phyloP scores from a whole-genome alignment of 176 grass and related monocot species.

The Saccharum spontaneum region DNA sequence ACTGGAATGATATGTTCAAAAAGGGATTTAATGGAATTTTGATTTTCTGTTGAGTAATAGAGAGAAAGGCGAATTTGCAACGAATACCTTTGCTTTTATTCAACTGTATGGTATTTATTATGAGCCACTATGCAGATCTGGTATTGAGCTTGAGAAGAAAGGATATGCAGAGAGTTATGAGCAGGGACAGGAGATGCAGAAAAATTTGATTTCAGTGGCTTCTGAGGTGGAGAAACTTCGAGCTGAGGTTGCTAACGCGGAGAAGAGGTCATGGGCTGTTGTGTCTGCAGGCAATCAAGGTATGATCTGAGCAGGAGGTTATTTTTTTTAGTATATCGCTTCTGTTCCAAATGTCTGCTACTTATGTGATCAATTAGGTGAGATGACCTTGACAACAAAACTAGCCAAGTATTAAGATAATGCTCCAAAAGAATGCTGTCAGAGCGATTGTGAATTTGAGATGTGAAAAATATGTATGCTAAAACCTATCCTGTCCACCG shows the following conservation, averaged over 20 bases:
- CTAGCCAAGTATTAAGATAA: conserved; percentile 14
- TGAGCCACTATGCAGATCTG: conserved; percentile 47
- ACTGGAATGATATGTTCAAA: conserved; percentile 9
- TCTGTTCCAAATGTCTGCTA: not conserved
- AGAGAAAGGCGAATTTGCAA: conserved; percentile 21
- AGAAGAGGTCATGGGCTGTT: conserved; percentile 58
- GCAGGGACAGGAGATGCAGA: conserved; percentile 85
- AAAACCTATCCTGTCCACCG: not conserved
- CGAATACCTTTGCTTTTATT: conserved; percentile 5
- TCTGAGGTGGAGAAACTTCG: conserved; percentile 82
- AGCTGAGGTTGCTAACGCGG: conserved; percentile 64
- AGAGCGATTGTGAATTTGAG: not conserved
- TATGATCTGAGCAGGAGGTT: conserved; percentile 16
- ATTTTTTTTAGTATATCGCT: not conserved
- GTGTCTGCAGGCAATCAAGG: conserved; percentile 62
- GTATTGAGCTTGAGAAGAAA: conserved; percentile 86
- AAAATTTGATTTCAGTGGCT: conserved; percentile 84
- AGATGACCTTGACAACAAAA: conserved; percentile 2
- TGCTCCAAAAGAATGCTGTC: not conserved
- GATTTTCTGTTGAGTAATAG: not conserved
- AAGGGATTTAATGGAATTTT: not conserved
- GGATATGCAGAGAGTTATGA: conserved; percentile 82
- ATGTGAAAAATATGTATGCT: not conserved
- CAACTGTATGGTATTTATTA: conserved; percentile 8
- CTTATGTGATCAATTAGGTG: not conserved